Evolutionary conservation across 176 grass and related monocot genomes (phyloP).

Genomic region (Stipa capillata): DNA sequence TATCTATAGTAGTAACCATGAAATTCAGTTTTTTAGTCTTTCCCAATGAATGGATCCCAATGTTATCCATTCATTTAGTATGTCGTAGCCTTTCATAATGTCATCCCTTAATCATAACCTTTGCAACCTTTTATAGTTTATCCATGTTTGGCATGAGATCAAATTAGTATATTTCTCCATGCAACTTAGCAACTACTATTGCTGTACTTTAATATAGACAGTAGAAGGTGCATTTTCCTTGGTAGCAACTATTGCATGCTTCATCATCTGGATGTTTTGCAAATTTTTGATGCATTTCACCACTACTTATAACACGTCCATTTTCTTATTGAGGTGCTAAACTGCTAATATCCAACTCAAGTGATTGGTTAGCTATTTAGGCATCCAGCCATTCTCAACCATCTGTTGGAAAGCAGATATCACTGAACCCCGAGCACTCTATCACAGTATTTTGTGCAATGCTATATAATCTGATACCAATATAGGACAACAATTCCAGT

Average conservation of each 20-base stretch:
- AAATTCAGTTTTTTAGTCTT: background rate
- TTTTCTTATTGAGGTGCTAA: background rate
- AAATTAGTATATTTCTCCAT: background rate
- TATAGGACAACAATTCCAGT: background rate
- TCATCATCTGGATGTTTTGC: background rate
- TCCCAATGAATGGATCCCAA: no score
- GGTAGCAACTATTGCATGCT: background rate
- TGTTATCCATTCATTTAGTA: background rate
- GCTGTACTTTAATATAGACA: background rate
- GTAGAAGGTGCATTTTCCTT: background rate
- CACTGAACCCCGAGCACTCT: slow-evolving; percentile 14
- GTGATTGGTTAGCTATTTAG: background rate
- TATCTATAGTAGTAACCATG: background rate
- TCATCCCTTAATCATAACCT: background rate
- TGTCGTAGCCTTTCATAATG: background rate
- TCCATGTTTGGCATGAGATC: background rate
- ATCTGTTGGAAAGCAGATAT: background rate
- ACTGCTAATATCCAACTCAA: background rate
- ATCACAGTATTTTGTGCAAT: slow-evolving; percentile 35
- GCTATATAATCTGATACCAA: slow-evolving; percentile 27
- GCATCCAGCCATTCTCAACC: slow-evolving; percentile 15
- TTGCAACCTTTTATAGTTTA: background rate
- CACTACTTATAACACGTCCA: background rate
- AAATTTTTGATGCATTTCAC: background rate
- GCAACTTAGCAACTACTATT: background rate